A percentile compares a stretch with the other conserved stretches of the same genome.
These are phyloP conservation scores for Austroboletus novae-zelandiae DNA, from an alignment of 1,284 basidiomycete genomes.

Conservation along the genomic window DNA sequence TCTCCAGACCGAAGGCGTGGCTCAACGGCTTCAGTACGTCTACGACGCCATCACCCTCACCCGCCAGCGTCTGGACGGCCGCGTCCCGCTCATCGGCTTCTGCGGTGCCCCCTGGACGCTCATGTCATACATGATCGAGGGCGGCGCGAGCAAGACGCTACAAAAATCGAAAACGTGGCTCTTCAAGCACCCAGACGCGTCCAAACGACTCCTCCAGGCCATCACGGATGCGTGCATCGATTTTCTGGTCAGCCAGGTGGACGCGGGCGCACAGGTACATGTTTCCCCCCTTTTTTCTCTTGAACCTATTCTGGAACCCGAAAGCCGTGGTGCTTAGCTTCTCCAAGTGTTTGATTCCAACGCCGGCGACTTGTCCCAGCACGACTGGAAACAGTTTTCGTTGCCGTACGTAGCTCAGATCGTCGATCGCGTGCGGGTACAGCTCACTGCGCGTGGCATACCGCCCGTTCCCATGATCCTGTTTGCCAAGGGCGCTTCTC, in stretches of 20 bases:
- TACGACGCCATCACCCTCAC: slow-evolving; percentile 88
- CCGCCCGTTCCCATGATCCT: slow-evolving; percentile 78
- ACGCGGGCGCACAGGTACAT: slow-evolving; percentile 88
- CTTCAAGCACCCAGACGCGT: slow-evolving; percentile 84
- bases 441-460: slow-evolving; percentile 54
- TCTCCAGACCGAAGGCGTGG: slow-evolving; percentile 70
- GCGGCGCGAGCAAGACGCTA: slow-evolving; percentile 85
- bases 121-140: slow-evolving; percentile 96
- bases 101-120: slow-evolving; percentile 96
- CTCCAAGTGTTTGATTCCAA: slow-evolving; percentile 96
- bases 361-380: slow-evolving; percentile 85
- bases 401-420: slow-evolving; percentile 67
- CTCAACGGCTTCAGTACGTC: slow-evolving; percentile 85
- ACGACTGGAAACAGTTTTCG: slow-evolving; percentile 80
- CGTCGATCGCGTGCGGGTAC: slow-evolving; percentile 57
- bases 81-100: slow-evolving; percentile 94
- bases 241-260: slow-evolving; percentile 86
- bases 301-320: not conserved
- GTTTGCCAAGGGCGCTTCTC: slow-evolving; percentile 92
- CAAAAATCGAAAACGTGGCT: slow-evolving; percentile 91
- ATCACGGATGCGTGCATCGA: slow-evolving; percentile 86
- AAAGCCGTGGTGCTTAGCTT: slow-evolving; percentile 48
- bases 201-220: slow-evolving; percentile 68
- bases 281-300: not conserved
- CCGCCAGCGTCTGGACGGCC: slow-evolving; percentile 72